Base-by-base conservation (phyloP, 2,329 filamentous ascomycete genomes). In the Lizonia empirigonia region DNA sequence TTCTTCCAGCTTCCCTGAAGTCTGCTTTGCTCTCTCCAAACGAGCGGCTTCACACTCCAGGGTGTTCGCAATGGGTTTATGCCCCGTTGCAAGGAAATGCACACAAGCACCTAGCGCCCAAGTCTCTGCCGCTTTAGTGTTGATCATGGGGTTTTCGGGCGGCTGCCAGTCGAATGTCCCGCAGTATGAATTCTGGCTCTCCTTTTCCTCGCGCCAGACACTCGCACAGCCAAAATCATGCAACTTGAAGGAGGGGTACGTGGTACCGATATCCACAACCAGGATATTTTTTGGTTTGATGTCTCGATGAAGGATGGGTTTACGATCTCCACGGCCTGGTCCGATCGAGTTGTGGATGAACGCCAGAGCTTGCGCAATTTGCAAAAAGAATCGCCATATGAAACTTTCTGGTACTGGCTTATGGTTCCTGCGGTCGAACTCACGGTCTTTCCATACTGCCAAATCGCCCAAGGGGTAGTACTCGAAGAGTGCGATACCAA, bases 101-200 rank as follows among this genome's bases (percentile, higher is more conserved):
- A 73, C 53, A 29, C 63, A 62, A 18, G 70, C 65, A 18, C 67
- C 71, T 3, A 71, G 30, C 10, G 62, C 53, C 70, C 70, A 74
- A 4, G 69, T 51, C 7, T 73, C 70, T 7, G 65, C 64, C 10
- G 57, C 58, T 7, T 12, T 36, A 6, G 60, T 67, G 19, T 67
- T 65, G 50, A 70, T 63, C 2, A 42, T 22, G 4, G 67, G 65
- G 19, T 58, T 57, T 44, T 74, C 70, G 8, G 67, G 71, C 10
- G 68, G 65, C 36, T 70, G 64, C 61, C 60, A 70, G 12, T 55
- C 44, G 22, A 53, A 66, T 3, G 63, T 65, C 3, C 65, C 67
- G 19, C 44, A 58, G 18, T 33, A 32, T 4, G 55, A 38, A 5
- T 18, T 3, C 15, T 30, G 26, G 2, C 15, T n/a, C 18, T 48